Evolutionary conservation across 1,139 yeast species (phyloP), one percentile per base, ranked within the genome.

Genomic region (Zygosaccharomyces pseudobailii): DNA sequence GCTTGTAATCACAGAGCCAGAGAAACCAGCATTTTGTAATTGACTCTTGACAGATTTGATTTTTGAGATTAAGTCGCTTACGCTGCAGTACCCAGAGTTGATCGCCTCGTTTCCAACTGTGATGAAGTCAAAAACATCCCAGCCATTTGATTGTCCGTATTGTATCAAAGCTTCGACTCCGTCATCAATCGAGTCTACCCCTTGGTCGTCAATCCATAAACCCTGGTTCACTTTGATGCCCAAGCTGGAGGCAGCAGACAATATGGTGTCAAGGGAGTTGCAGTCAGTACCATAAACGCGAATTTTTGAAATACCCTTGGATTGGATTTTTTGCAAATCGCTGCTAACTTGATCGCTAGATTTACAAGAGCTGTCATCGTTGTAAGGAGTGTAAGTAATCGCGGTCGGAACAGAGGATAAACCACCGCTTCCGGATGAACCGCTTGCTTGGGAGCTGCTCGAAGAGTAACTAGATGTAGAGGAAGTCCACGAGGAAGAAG

Each of bases 21-120:
- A 65, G 70, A 82, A 89, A 21, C 97, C 97, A 23, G 87, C 90
- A 45, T 63, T 66, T 48, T 71, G 64, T 50, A 89, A 75, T 54
- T 70, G 69, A 9, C 72, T 42, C 64, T 81, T 84, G 45, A 87
- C 94, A 6, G 79, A 68, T 2, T 78, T 54, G 50, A 88, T 83
- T 67, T 87, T 87, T 45, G 67, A 49, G 30, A 82, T 71, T 54
- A 89, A 75, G 17, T 83, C 83, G 24, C 68, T 59, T 13, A 78
- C 87, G 6, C 84, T 63, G 57, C 78, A 72, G 67, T 68, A 85
- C 8, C 80, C 80, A 37, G 81, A 74, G 58, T 76, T 76, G 49
- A 89, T 71, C 25, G 95, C 96, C 70, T 89, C 97, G 62, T 89
- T 89, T 51, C 96, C 97, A 51, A 89, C 74, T 22, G 95, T 84